Base-by-base conservation (phyloP, 1,284 basidiomycete genomes). In the Sanguinoderma infundibulare region DNA sequence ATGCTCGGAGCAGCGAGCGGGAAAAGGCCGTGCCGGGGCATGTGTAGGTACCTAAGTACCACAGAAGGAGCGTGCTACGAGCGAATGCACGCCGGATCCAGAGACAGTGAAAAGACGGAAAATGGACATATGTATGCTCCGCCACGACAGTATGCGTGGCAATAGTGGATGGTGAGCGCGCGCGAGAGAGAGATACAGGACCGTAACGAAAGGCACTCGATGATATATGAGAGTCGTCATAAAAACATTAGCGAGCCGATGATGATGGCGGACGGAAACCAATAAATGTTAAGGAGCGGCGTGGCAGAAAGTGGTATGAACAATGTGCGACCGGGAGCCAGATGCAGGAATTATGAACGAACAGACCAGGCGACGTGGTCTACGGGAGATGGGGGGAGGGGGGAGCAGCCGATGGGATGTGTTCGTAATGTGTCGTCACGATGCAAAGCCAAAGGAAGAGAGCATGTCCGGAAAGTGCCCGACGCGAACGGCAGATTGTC, bases 1-100 rank as follows among this genome's bases (percentile, higher is more conserved):
- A 66, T 55, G 65, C 65, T 53, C 65, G 59, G 14, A 66, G 65
- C 65, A 66, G 59, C 58, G 62, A 66, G 60, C 62, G 30, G 32
- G 15, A 44, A 55, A 22, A 26, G 59, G 24, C n/a, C n/a, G n/a
- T n/a, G n/a, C n/a, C n/a, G n/a, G n/a, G n/a, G n/a, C n/a, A n/a
- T n/a, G n/a, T n/a, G n/a, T n/a, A n/a, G n/a, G n/a, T n/a, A n/a
- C n/a, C n/a, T n/a, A n/a, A n/a, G n/a, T n/a, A n/a, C n/a, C n/a
- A n/a, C n/a, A n/a, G n/a, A n/a, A n/a, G n/a, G n/a, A n/a, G n/a
- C n/a, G n/a, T n/a, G n/a, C n/a, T n/a, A n/a, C n/a, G n/a, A n/a
- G n/a, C n/a, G n/a, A n/a, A n/a, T n/a, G n/a, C n/a, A n/a, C n/a
- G n/a, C n/a, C n/a, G n/a, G n/a, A n/a, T n/a, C n/a, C n/a, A n/a